phyloP scores from a whole-genome alignment of 2,329 filamentous ascomycete species.

The Exophiala xenobiotica region DNA sequence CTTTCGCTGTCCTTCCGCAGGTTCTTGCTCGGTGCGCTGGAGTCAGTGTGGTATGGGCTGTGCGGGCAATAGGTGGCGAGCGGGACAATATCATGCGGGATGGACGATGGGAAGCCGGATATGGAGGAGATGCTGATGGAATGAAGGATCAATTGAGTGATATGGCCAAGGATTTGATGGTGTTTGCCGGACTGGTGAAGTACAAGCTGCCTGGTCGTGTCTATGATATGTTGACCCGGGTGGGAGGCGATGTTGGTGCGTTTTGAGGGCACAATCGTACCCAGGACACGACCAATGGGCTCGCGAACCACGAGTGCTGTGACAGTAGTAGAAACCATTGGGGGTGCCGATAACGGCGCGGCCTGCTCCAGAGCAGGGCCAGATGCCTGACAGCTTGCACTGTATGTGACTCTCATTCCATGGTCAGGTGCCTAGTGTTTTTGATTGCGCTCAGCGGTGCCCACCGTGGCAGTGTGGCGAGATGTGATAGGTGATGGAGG shows the following conservation, averaged over 20 bases:
- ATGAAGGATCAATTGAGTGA: constrained; percentile 37
- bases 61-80: constrained; percentile 79
- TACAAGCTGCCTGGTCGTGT: constrained; percentile 85
- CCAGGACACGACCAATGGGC: neutral
- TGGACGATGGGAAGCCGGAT: constrained; percentile 68
- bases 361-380: no score
- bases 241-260: constrained; percentile 64
- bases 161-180: constrained; percentile 84
- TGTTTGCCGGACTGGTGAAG: constrained; percentile 87
- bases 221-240: constrained; percentile 83
- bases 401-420: neutral
- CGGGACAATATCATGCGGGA: constrained; percentile 64
- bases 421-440: neutral
- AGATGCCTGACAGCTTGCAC: no score
- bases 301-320: no score
- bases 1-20: constrained; percentile 74
- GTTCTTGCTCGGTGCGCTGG: constrained; percentile 86
- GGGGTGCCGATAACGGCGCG: no score
- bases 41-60: constrained; percentile 89
- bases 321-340: no score
- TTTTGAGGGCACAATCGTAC: constrained; percentile 38
- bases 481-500: neutral
- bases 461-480: neutral
- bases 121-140: constrained; percentile 51
- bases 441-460: neutral